These are phyloP conservation scores for Coniochaeta sp. DNA, from an alignment of 2,329 filamentous ascomycete genomes.

Conservation along the genomic window DNA sequence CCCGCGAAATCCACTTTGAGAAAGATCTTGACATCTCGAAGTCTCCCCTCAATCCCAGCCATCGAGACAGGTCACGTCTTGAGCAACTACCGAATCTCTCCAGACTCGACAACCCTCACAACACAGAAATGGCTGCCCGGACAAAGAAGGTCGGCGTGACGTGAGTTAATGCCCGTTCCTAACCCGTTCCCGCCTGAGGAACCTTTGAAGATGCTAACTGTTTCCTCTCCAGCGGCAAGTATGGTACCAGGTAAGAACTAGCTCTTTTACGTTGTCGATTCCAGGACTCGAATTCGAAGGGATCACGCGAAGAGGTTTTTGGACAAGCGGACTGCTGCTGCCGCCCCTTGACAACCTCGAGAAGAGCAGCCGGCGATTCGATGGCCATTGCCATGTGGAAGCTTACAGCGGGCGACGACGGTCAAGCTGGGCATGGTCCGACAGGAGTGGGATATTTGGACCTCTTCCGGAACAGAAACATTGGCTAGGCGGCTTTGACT, in stretches of 20 bases:
- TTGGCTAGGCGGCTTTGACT: neutral
- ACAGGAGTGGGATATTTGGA: neutral
- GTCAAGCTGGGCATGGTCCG: neutral
- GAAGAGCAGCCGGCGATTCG: neutral
- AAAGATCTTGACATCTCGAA: conserved; percentile 1
- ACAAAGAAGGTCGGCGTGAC: conserved; percentile 99
- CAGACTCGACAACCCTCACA: neutral
- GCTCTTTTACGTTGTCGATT: conserved; percentile 3
- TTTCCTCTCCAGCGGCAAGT: conserved; percentile 38
- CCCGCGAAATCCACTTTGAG: neutral
- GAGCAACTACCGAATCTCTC: neutral
- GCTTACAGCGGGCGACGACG: neutral
- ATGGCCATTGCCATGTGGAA: neutral
- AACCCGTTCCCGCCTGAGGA: neutral
- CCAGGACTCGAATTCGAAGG: neutral
- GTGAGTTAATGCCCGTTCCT: neutral
- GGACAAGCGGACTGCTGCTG: neutral
- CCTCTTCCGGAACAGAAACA: neutral
- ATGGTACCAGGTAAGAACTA: conserved; percentile 29
- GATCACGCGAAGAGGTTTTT: neutral
- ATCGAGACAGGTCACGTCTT: conserved; percentile 1
- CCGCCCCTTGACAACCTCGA: neutral
- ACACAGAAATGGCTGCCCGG: conserved; percentile 31
- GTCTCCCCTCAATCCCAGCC: neutral
- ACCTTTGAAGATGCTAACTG: neutral